phyloP scores from a whole-genome alignment of 1,284 basidiomycete genomes.

The Rhodotorula sp. region DNA sequence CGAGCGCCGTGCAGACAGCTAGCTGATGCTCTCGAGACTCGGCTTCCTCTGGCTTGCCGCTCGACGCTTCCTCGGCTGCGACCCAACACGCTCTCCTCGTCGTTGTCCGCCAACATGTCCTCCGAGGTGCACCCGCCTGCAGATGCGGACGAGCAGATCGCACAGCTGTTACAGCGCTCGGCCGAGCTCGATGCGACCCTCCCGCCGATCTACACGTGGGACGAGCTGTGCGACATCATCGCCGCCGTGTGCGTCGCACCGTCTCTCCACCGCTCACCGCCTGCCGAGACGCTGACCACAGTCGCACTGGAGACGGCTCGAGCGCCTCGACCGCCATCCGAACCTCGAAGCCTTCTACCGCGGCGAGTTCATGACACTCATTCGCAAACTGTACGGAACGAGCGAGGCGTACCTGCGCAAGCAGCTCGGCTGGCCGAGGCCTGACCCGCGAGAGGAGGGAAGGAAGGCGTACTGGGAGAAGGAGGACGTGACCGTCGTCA shows the following conservation, averaged over 20 bases:
- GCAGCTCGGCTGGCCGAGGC: constrained; percentile 18
- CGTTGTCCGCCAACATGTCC: neutral
- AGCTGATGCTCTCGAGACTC: too few species aligned
- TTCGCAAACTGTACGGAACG: constrained; percentile 5
- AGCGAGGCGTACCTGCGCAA: constrained; percentile 20
- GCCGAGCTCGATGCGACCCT: neutral
- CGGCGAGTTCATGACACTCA: constrained; percentile 16
- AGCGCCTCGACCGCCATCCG: constrained; percentile 25
- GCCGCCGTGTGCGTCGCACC: neutral
- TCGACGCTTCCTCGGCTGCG: neutral
- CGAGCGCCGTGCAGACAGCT: too few species aligned
- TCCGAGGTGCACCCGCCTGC: neutral
- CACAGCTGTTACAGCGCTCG: constrained; percentile 1
- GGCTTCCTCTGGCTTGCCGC: too few species aligned
- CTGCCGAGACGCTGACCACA: neutral
- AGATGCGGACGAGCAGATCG: neutral
- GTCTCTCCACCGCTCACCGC: neutral
- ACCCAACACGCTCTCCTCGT: neutral
- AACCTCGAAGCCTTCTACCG: constrained; percentile 25
- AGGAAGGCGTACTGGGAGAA: constrained; percentile 16
- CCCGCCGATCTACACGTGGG: constrained; percentile 18
- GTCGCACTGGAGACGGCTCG: constrained; percentile 2
- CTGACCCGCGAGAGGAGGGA: neutral
- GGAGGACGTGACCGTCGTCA: constrained; percentile 7
- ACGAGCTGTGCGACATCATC: constrained; percentile 14